phyloP scores from a whole-genome alignment of 192 early-diverging fungal genomes.

The Coemansia sp. region DNA sequence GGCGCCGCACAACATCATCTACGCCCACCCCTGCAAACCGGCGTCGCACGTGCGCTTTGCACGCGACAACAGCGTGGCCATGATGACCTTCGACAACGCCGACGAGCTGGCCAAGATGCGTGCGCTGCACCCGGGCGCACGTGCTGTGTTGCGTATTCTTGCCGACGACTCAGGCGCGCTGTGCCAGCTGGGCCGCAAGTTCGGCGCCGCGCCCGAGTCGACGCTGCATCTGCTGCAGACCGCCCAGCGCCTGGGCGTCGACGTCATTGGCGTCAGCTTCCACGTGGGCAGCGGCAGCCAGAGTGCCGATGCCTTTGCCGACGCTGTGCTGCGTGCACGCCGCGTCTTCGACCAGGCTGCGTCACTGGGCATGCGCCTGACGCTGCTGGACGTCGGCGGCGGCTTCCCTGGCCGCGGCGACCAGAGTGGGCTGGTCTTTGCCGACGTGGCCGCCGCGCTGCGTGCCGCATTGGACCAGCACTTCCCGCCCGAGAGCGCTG shows the following conservation, averaged over 20 bases:
- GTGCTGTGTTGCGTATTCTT: constrained; percentile 90
- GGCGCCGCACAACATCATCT: constrained; percentile 71
- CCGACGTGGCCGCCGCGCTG: constrained; percentile 75
- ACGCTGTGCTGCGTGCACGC: constrained; percentile 84
- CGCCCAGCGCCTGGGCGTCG: constrained; percentile 75
- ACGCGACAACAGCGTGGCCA: constrained; percentile 64
- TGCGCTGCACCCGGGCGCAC: constrained; percentile 72
- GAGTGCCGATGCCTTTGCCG: constrained; percentile 82
- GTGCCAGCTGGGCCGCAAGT: constrained; percentile 93
- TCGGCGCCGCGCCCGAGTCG: constrained; percentile 81
- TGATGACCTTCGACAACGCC: constrained; percentile 99
- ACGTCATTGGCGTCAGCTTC: constrained; percentile 93
- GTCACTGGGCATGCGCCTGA: constrained; percentile 70
- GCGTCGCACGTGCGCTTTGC: constrained; percentile 91
- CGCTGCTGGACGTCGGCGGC: constrained; percentile 84
- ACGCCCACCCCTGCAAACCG: constrained; percentile 99
- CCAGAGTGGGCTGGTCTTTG: constrained; percentile 76
- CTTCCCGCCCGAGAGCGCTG: constrained; percentile 61
- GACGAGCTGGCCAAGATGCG: constrained; percentile 97
- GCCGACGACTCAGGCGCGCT: constrained; percentile 91
- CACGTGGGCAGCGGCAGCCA: constrained; percentile 97
- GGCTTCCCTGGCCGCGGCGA: constrained; percentile 89
- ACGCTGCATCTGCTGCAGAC: constrained; percentile 66
- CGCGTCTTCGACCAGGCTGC: constrained; percentile 86
- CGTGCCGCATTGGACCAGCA: constrained; percentile 71